Conservation (phyloP, 352 stramenopile genomes). For the Phytophthora agathidicida region DNA sequence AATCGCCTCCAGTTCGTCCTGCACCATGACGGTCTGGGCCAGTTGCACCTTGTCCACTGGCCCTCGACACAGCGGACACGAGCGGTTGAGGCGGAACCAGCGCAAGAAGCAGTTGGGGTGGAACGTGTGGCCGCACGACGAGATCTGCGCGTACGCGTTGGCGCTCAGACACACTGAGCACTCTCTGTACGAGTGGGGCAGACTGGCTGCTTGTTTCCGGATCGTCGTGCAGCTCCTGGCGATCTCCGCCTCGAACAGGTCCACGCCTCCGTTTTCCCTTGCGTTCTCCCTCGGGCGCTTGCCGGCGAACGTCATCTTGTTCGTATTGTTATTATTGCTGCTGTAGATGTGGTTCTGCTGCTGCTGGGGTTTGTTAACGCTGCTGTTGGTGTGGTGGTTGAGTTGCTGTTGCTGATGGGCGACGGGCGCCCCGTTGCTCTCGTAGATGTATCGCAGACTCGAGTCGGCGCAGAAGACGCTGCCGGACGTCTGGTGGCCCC, state of each 20-base stretch:
- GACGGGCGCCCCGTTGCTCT: slow-evolving; percentile 31
- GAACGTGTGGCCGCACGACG: slow-evolving; percentile 76
- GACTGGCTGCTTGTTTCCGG: slow-evolving; percentile 40
- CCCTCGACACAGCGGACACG: slow-evolving; percentile 75
- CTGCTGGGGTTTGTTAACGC: too few species aligned
- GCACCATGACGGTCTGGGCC: slow-evolving; percentile 47
- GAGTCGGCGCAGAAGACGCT: slow-evolving; percentile 86
- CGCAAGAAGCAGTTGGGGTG: slow-evolving; percentile 79
- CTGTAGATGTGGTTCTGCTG: slow-evolving; percentile 3
- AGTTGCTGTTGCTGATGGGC: slow-evolving; percentile 3
- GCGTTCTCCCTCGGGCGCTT: slow-evolving; percentile 27
- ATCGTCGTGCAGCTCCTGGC: slow-evolving; percentile 62
- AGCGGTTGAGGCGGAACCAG: slow-evolving; percentile 79
- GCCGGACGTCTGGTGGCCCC: slow-evolving; percentile 54
- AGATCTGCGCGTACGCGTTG: slow-evolving; percentile 78
- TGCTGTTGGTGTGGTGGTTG: background rate
- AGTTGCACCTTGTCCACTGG: slow-evolving; percentile 66
- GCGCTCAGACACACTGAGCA: slow-evolving; percentile 77
- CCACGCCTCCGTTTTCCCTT: slow-evolving; percentile 35
- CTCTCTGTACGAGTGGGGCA: slow-evolving; percentile 68
- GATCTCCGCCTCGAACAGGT: slow-evolving; percentile 72
- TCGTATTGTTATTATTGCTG: slow-evolving; percentile 2
- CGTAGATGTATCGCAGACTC: slow-evolving; percentile 83
- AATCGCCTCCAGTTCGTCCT: slow-evolving; percentile 77
- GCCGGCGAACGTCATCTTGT: slow-evolving; percentile 29